Conservation (phyloP, 2,329 filamentous ascomycete species). For the Diaporthe helianthi region DNA sequence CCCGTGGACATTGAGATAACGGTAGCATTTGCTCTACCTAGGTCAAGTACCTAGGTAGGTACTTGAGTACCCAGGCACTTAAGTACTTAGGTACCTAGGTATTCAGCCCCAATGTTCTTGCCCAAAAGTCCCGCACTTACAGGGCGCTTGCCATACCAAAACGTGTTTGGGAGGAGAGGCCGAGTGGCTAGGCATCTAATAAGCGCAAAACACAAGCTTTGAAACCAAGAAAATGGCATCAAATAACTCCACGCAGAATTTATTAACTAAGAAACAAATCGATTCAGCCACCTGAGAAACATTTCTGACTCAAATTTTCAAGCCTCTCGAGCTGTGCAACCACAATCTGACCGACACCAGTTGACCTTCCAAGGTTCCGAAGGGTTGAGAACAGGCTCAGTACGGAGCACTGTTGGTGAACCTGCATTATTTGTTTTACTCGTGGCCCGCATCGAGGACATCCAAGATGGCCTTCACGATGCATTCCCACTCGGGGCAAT, state of each 20-base stretch:
- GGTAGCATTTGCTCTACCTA: background rate
- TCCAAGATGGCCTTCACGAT: constrained; percentile 89
- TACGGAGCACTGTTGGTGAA: background rate
- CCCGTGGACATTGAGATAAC: background rate
- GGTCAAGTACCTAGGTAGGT: too few species aligned
- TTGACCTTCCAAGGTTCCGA: too few species aligned
- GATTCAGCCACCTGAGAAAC: constrained; percentile 10
- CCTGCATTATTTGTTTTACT: background rate
- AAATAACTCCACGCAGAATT: background rate
- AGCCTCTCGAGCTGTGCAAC: background rate
- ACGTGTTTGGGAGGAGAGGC: background rate
- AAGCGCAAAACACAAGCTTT: background rate
- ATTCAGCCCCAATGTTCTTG: background rate
- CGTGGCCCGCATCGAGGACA: background rate
- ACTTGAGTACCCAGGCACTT: too few species aligned
- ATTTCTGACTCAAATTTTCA: background rate
- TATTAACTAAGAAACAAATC: background rate
- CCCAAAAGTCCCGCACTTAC: background rate
- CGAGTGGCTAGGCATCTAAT: background rate
- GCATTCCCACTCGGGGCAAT: constrained; percentile 97
- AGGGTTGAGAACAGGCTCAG: too few species aligned
- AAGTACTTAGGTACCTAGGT: too few species aligned
- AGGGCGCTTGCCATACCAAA: constrained; percentile 17
- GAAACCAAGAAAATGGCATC: background rate
- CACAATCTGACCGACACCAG: background rate